These are phyloP conservation scores for Metarhizium rileyi DNA, from an alignment of 2,329 filamentous ascomycete genomes.

Conservation along the genomic window DNA sequence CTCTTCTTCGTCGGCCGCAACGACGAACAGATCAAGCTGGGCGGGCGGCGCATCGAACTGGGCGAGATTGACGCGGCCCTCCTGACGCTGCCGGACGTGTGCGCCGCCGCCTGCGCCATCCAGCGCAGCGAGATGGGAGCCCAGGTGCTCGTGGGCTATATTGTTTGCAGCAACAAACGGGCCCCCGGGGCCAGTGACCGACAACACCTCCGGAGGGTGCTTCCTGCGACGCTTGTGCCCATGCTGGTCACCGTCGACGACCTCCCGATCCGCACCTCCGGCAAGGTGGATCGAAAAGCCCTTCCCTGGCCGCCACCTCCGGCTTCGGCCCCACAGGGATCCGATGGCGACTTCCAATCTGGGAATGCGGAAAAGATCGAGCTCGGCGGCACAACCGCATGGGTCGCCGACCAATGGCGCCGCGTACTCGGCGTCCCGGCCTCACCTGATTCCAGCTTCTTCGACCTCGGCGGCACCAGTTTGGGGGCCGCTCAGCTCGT, in stretches of 20 bases:
- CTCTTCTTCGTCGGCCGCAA: slow-evolving; percentile 16
- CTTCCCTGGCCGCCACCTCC: slow-evolving; percentile 9
- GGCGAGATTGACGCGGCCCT: slow-evolving; percentile 17
- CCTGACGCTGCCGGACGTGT: slow-evolving; percentile 12
- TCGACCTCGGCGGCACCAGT: slow-evolving; percentile 14
- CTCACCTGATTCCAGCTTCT: slow-evolving; percentile 10
- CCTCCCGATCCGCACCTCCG: slow-evolving; percentile 13
- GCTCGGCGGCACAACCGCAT: slow-evolving; percentile 8
- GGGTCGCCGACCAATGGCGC: slow-evolving; percentile 13
- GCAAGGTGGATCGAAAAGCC: slow-evolving; percentile 14
- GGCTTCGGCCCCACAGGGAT: slow-evolving; percentile 1
- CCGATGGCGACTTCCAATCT: not conserved
- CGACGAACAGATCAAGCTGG: slow-evolving; percentile 20
- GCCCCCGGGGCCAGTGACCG: not conserved
- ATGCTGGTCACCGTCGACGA: slow-evolving; percentile 12
- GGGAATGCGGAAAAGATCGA: not conserved
- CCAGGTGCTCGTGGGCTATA: slow-evolving; percentile 13
- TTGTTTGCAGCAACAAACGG: slow-evolving; percentile 7
- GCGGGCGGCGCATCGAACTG: slow-evolving; percentile 18
- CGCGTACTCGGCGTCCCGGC: slow-evolving; percentile 10
- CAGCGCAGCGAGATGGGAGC: slow-evolving; percentile 12
- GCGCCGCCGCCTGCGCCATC: slow-evolving; percentile 10
- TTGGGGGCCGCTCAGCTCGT: slow-evolving; percentile 14
- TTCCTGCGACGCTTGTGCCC: slow-evolving; percentile 12
- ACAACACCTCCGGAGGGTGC: slow-evolving; percentile 5